phyloP scores from a whole-genome alignment of 2,329 filamentous ascomycete species.

The Fonsecaea erecta region DNA sequence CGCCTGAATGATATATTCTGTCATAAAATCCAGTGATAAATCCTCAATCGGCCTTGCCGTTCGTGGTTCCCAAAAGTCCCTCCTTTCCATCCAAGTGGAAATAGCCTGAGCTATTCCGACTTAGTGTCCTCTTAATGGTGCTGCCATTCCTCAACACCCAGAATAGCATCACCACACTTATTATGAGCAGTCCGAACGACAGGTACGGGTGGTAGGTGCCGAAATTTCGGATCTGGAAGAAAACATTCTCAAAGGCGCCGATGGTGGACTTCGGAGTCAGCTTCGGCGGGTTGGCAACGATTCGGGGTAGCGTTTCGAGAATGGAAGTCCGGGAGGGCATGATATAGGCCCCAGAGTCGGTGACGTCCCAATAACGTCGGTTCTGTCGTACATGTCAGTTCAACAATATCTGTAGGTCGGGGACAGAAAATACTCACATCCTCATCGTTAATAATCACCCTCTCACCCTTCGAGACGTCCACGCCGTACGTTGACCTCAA shows the following conservation, averaged over 20 bases:
- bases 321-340: constrained; percentile 87
- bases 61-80: constrained; percentile 46
- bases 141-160: constrained; percentile 41
- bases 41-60: constrained; percentile 54
- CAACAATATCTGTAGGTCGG: constrained; percentile 27
- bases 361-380: constrained; percentile 92
- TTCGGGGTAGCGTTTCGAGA: constrained; percentile 72
- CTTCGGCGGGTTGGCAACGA: constrained; percentile 55
- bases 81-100: constrained; percentile 57
- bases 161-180: constrained; percentile 43
- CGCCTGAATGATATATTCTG: not conserved
- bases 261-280: constrained; percentile 56
- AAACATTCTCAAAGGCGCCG: constrained; percentile 51
- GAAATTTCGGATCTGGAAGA: constrained; percentile 53
- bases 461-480: constrained; percentile 81
- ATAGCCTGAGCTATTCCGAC: constrained; percentile 48
- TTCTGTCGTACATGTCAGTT: constrained; percentile 63
- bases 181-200: constrained; percentile 47
- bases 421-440: constrained; percentile 68
- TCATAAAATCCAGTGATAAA: not conserved
- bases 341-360: constrained; percentile 86
- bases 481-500: constrained; percentile 93
- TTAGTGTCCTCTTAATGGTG: constrained; percentile 35
- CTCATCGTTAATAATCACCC: constrained; percentile 95
- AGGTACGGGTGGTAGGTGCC: constrained; percentile 51